phyloP scores from a whole-genome alignment of 202 grass and related monocot genomes.

The Carex sylvatica region DNA sequence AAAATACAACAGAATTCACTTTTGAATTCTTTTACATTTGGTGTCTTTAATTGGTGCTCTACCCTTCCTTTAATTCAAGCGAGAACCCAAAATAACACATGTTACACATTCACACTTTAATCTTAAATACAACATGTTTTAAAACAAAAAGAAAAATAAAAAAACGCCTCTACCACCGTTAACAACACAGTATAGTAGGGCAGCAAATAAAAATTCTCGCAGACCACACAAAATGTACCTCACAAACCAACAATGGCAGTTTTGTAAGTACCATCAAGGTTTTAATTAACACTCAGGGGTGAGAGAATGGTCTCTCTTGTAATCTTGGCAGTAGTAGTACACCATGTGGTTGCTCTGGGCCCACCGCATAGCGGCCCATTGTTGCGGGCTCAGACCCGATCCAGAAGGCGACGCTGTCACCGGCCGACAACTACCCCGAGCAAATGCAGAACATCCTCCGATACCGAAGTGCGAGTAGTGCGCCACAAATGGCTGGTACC shows the following conservation, averaged over 20 bases:
- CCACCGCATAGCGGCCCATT: conserved; percentile 58
- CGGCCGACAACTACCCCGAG: conserved; percentile 33
- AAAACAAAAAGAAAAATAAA: neutral
- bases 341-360: conserved; percentile 72
- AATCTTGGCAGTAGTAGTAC: conserved; percentile 86
- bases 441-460: conserved; percentile 29
- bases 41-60: neutral
- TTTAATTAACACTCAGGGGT: conserved; percentile 75
- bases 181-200: conserved; percentile 27
- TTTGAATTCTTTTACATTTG: conserved; percentile 21
- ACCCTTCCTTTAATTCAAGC: neutral
- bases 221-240: neutral
- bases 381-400: conserved; percentile 44
- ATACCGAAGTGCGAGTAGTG: conserved; percentile 40
- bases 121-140: neutral
- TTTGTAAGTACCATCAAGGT: neutral
- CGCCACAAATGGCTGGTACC: conserved; percentile 69
- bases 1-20: conserved; percentile 1
- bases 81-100: conserved; percentile 21
- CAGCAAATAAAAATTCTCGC: conserved; percentile 12
- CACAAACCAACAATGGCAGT: conserved; percentile 12
- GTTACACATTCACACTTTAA: neutral
- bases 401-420: conserved; percentile 39
- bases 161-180: conserved; percentile 27
- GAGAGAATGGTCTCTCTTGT: conserved; percentile 74